Percentiles rank a stretch among this genome's conserved stretches.
Evolutionary conservation across 345 rosid genomes (phyloP).

Genomic region (Euphorbia lathyris): DNA sequence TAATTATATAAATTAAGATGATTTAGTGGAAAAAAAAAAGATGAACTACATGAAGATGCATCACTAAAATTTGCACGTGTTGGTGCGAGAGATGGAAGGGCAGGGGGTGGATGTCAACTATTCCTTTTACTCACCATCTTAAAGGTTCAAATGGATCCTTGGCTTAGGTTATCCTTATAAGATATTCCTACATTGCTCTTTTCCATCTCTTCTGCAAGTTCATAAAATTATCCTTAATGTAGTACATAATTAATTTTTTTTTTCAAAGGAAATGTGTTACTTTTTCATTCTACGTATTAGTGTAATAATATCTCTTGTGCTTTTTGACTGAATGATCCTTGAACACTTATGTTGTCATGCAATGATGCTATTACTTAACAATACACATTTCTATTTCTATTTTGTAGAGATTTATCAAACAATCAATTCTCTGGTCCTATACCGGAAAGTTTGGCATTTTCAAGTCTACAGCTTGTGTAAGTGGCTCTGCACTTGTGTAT

Average conservation of each 20-base stretch:
- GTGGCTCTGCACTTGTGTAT: slow-evolving; percentile 17
- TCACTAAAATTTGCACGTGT: neutral
- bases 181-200: neutral
- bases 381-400: neutral
- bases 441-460: slow-evolving; percentile 70
- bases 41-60: neutral
- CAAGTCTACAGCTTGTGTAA: slow-evolving; percentile 77
- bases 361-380: neutral
- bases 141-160: neutral
- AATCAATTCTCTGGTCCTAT: slow-evolving; percentile 79
- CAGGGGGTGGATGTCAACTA: neutral
- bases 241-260: neutral
- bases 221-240: neutral
- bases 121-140: neutral
- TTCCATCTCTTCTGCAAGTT: neutral
- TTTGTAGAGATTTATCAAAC: slow-evolving; percentile 76
- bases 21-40: neutral
- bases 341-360: neutral
- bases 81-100: neutral
- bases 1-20: neutral
- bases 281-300: neutral
- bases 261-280: neutral
- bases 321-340: neutral
- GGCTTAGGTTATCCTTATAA: neutral
- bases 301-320: slow-evolving; percentile 4